phyloP scores from a whole-genome alignment of 164 flowering plant genomes.

The Chloranthus sessilifolius region DNA sequence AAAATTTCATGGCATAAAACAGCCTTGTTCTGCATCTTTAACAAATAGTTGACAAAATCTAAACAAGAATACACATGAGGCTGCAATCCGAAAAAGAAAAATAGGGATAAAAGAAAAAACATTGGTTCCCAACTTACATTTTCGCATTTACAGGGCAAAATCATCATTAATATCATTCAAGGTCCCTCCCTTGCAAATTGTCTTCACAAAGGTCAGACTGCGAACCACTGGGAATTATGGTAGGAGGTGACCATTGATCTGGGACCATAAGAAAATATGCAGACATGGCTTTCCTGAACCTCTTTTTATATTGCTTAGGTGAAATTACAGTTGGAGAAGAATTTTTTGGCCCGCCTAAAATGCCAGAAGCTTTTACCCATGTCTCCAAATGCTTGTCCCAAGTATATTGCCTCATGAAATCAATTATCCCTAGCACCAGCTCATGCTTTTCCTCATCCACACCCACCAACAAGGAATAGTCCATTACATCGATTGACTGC shows the following conservation, averaged over 20 bases:
- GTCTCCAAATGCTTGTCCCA: slow-evolving; percentile 99
- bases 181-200: slow-evolving; percentile 32
- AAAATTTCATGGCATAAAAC: slow-evolving; percentile 22
- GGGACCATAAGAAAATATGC: slow-evolving; percentile 94
- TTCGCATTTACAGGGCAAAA: slow-evolving; percentile 22
- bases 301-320: slow-evolving; percentile 91
- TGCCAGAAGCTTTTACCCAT: slow-evolving; percentile 97
- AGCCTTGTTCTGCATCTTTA: slow-evolving; percentile 36
- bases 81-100: slow-evolving; percentile 25
- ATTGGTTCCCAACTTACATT: slow-evolving; percentile 21
- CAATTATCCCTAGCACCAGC: slow-evolving; percentile 92
- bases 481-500: slow-evolving; percentile 97
- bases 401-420: slow-evolving; percentile 97
- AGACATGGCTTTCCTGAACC: slow-evolving; percentile 98
- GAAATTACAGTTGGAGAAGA: slow-evolving; percentile 89
- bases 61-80: slow-evolving; percentile 15
- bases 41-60: slow-evolving; percentile 24
- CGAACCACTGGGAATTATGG: slow-evolving; percentile 54
- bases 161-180: slow-evolving; percentile 34
- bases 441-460: slow-evolving; percentile 91
- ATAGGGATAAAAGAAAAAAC: slow-evolving; percentile 8
- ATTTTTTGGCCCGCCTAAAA: slow-evolving; percentile 86
- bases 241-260: slow-evolving; percentile 85
- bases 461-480: slow-evolving; percentile 92
- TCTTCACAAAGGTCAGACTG: slow-evolving; percentile 65